A percentile compares a stretch with the other conserved stretches of the same genome.
These are phyloP conservation scores for Marchantia paleacea DNA, from an alignment of 225 moss, liverwort and hornwort species.

Conservation along the genomic window DNA sequence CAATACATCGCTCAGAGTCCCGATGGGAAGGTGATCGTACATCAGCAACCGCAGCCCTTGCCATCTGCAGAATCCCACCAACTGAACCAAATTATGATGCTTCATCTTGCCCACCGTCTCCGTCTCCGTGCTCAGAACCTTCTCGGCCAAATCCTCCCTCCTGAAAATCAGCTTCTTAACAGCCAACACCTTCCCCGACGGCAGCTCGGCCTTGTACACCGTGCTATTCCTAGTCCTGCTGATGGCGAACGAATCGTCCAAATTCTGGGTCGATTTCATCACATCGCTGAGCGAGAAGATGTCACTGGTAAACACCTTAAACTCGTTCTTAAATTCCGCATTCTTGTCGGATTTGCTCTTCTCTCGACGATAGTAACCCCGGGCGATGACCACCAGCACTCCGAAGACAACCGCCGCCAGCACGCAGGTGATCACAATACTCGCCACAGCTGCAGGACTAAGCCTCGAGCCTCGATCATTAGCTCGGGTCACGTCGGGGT, in stretches of 20 bases:
- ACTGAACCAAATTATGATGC: constrained; percentile 25
- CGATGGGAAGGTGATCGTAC: constrained; percentile 22
- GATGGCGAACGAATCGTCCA: constrained; percentile 12
- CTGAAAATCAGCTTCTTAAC: constrained; percentile 25
- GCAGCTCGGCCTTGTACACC: constrained; percentile 25
- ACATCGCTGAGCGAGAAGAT: constrained; percentile 22
- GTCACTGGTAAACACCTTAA: constrained; percentile 39
- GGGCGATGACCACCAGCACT: constrained; percentile 27
- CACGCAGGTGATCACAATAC: constrained; percentile 45
- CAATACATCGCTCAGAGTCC: constrained; percentile 17
- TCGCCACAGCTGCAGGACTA: constrained; percentile 37
- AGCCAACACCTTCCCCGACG: constrained; percentile 17
- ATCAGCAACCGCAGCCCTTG: constrained; percentile 18
- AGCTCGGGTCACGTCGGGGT: background rate
- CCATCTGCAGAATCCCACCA: constrained; percentile 25
- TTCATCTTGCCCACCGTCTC: constrained; percentile 24
- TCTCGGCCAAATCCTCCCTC: constrained; percentile 1
- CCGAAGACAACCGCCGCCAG: constrained; percentile 34
- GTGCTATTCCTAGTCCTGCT: constrained; percentile 20
- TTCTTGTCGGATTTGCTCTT: constrained; percentile 34
- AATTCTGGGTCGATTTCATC: constrained; percentile 19
- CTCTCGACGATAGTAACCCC: constrained; percentile 31
- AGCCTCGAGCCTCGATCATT: background rate
- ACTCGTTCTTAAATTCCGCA: constrained; percentile 38
- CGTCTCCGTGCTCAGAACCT: constrained; percentile 14